Percentiles rank a stretch among this genome's conserved stretches.
phyloP scores from a whole-genome alignment of 345 rosid genomes.

The Ricinus communis region DNA sequence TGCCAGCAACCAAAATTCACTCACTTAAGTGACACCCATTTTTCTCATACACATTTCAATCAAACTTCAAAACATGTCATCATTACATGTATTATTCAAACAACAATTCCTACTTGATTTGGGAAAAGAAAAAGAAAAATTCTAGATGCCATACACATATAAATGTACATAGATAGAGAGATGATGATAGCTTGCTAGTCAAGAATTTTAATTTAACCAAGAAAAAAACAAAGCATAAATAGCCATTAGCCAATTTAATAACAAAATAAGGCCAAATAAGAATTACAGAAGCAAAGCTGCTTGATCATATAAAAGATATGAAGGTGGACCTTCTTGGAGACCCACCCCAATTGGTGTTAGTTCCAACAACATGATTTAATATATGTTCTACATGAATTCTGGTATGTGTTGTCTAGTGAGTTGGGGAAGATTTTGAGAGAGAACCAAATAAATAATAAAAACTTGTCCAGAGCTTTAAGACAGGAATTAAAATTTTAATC shows the following conservation, averaged over 20 bases:
- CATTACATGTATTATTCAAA: too few relatives aligned
- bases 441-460: slow-evolving; percentile 32
- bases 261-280: background rate
- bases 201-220: background rate
- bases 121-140: too few relatives aligned
- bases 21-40: too few relatives aligned
- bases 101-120: too few relatives aligned
- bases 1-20: too few relatives aligned
- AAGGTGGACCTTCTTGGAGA: slow-evolving; percentile 12
- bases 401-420: slow-evolving; percentile 35
- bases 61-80: background rate
- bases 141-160: too few relatives aligned
- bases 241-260: background rate
- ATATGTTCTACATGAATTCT: slow-evolving; percentile 25
- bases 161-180: too few relatives aligned
- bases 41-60: too few relatives aligned
- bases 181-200: background rate
- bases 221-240: too few relatives aligned
- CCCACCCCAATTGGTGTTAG: slow-evolving; percentile 35
- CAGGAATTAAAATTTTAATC: background rate
- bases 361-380: slow-evolving; percentile 33
- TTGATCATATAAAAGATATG: background rate
- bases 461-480: background rate
- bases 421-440: slow-evolving; percentile 43
- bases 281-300: background rate